These are phyloP conservation scores for Scenedesmus sp. DNA, from an alignment of 163 green algal genomes.

Conservation along the genomic window DNA sequence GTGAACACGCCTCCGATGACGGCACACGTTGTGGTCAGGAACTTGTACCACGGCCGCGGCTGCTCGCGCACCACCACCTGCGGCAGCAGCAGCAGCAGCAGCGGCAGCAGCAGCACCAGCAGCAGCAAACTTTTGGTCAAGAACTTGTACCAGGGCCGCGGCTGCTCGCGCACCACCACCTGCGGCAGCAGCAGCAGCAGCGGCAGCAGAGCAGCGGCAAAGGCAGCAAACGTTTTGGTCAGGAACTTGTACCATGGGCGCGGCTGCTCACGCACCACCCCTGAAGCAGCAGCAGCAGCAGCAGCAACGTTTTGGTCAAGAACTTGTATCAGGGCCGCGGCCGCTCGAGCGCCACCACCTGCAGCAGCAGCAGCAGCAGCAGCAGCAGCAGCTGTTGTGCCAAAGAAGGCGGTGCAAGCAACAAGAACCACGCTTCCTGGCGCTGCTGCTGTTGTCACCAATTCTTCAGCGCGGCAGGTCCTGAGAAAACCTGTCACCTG, in stretches of 20 bases:
- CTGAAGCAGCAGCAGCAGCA: background rate
- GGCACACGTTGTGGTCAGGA: conserved; percentile 95
- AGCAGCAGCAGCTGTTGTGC: background rate
- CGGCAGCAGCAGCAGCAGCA: background rate
- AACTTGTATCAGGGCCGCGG: conserved; percentile 88
- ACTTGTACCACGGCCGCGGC: conserved; percentile 85
- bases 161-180: conserved; percentile 77
- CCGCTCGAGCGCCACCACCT: conserved; percentile 70
- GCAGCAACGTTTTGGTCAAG: conserved; percentile 86
- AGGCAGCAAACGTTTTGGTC: conserved; percentile 89
- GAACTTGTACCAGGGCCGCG: conserved; percentile 88
- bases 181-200: background rate
- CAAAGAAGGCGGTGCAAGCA: background rate
- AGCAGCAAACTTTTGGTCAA: conserved; percentile 72
- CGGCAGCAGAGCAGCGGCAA: conserved; percentile 20
- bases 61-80: conserved; percentile 78
- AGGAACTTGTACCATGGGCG: conserved; percentile 92
- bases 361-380: background rate
- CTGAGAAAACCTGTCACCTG: background rate
- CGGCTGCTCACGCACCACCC: conserved; percentile 77
- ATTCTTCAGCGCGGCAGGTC: too few relatives aligned
- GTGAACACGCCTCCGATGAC: conserved; percentile 85
- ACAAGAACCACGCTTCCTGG: background rate
- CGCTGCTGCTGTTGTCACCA: too few relatives aligned
- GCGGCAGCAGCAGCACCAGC: background rate